These are phyloP conservation scores for Biscogniauxia sp. DNA, from an alignment of 2,329 filamentous ascomycete species.

Conservation along the genomic window DNA sequence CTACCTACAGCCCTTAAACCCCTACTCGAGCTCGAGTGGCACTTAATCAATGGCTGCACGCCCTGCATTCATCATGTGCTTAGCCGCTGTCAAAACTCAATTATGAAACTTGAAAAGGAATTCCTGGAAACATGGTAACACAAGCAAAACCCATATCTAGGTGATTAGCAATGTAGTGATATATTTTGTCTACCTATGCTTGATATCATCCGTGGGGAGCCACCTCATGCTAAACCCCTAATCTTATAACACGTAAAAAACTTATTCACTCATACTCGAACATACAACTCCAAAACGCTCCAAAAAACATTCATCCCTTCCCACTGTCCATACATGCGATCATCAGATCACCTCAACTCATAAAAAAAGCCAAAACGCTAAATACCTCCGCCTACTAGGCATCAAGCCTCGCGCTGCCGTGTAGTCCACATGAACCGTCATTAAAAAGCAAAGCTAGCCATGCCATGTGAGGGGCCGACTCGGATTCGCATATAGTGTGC, in stretches of 20 bases:
- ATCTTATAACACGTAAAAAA: background rate
- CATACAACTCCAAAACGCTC: background rate
- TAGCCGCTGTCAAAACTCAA: background rate
- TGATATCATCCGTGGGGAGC: background rate
- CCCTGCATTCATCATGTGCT: background rate
- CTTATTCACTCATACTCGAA: background rate
- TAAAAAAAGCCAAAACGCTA: background rate
- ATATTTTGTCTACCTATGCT: background rate
- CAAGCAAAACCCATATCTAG: background rate
- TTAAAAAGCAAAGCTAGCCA: background rate
- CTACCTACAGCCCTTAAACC: background rate
- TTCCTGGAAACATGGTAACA: too few relatives aligned
- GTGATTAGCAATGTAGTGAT: background rate
- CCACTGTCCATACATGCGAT: background rate
- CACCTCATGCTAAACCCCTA: background rate
- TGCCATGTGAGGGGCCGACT: conserved; percentile 11
- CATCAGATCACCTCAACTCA: background rate
- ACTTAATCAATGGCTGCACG: background rate
- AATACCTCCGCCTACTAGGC: background rate
- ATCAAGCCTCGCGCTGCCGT: background rate
- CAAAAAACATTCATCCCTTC: background rate
- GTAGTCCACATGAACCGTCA: background rate
- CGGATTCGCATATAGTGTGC: conserved; percentile 1
- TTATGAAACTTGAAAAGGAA: too few relatives aligned
- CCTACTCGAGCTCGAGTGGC: background rate